phyloP scores from a whole-genome alignment of 2,329 filamentous ascomycete genomes.

The Cercospora sp. region DNA sequence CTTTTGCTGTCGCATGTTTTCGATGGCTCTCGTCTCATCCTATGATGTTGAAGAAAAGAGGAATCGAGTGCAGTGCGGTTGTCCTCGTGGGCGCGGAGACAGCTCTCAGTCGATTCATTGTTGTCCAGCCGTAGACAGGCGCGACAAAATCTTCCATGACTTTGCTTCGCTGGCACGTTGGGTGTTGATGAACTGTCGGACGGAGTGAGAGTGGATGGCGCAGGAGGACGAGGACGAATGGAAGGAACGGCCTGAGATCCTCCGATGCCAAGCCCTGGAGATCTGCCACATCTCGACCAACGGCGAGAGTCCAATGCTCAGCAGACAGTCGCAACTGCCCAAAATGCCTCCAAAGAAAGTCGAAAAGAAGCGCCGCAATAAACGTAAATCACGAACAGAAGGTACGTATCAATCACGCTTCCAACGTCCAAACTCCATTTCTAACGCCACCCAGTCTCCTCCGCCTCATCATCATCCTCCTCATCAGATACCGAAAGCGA shows the following conservation, averaged over 20 bases:
- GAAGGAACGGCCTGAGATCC: too few species aligned
- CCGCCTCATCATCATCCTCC: constrained; percentile 23
- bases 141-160: background rate
- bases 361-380: constrained; percentile 30
- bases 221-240: background rate
- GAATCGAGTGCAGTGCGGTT: background rate
- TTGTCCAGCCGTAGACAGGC: too few species aligned
- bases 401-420: constrained; percentile 15
- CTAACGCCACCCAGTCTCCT: constrained; percentile 18
- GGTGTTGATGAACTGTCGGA: background rate
- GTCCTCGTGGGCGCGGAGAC: background rate
- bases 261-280: background rate
- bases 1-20: background rate
- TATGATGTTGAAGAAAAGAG: background rate
- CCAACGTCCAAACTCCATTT: background rate
- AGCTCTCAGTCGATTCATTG: background rate
- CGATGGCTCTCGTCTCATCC: background rate
- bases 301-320: background rate
- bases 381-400: constrained; percentile 32
- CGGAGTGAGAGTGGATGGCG: background rate
- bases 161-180: background rate
- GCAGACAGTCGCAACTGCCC: background rate
- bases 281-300: background rate
- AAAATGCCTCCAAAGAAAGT: constrained; percentile 27
- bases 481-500: constrained; percentile 25